These are phyloP conservation scores for Nakazawaea holstii DNA, from an alignment of 805 yeast genomes.

Conservation along the genomic window DNA sequence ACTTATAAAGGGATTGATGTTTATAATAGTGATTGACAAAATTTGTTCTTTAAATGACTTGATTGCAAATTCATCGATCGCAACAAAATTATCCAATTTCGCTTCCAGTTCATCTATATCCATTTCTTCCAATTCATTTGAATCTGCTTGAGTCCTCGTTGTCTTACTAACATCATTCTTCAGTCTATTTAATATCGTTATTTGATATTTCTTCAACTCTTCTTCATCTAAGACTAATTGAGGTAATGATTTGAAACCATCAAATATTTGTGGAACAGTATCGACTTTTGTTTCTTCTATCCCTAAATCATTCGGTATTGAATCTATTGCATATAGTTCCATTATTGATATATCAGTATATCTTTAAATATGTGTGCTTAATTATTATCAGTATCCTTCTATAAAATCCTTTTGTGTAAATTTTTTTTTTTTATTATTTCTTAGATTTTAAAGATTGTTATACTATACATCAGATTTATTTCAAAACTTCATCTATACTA, in stretches of 20 bases:
- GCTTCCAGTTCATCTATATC: neutral
- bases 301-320: neutral
- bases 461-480: no score
- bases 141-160: neutral
- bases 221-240: conserved; percentile 2
- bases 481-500: neutral
- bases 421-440: no score
- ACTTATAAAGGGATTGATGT: neutral
- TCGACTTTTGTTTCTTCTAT: neutral
- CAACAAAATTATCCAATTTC: neutral
- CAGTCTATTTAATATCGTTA: neutral
- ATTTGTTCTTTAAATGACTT: neutral
- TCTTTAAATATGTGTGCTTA: no score
- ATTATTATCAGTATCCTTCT: no score
- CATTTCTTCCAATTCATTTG: neutral
- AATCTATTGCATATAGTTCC: neutral
- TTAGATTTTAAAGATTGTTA: no score
- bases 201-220: conserved; percentile 1
- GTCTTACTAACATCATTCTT: neutral
- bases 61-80: neutral
- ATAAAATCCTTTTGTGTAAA: neutral
- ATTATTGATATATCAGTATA: neutral
- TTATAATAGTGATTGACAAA: neutral
- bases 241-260: conserved; percentile 5
- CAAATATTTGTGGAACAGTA: neutral